Evolutionary conservation across 129 eudicot genomes (phyloP).

Genomic region (Dittrichia graveolens): DNA sequence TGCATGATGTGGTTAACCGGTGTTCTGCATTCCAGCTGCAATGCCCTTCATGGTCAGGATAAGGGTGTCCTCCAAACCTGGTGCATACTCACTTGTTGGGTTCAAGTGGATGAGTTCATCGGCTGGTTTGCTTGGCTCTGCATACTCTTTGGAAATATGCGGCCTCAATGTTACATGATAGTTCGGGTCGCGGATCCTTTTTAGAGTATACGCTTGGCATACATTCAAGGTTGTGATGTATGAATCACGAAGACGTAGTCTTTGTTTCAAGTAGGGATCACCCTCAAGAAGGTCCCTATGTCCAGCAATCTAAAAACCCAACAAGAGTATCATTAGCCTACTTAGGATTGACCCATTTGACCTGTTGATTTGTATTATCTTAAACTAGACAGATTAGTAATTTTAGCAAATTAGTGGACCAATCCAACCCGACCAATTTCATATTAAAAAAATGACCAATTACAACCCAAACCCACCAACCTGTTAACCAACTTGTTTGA

Average conservation of each 20-base stretch:
- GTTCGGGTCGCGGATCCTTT: conserved; percentile 85
- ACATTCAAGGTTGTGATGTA: conserved; percentile 89
- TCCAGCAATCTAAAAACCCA: conserved; percentile 71
- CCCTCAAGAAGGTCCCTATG: conserved; percentile 93
- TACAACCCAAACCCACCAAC: neutral
- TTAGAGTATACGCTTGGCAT: conserved; percentile 83
- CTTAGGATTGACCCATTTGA: neutral
- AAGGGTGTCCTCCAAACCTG: conserved; percentile 96
- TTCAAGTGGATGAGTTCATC: conserved; percentile 80
- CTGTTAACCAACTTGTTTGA: neutral
- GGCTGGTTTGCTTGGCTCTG: conserved; percentile 72
- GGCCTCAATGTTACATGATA: conserved; percentile 74
- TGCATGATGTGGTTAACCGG: conserved; percentile 51
- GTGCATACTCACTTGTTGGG: conserved; percentile 95
- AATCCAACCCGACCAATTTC: neutral
- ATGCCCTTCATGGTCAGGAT: conserved; percentile 99
- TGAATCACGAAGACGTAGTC: conserved; percentile 79
- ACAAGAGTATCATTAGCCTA: neutral
- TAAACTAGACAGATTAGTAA: too few relatives aligned
- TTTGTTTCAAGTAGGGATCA: conserved; percentile 88
- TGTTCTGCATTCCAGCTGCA: conserved; percentile 99
- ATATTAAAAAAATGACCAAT: neutral
- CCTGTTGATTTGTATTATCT: neutral
- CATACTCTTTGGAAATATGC: conserved; percentile 75
- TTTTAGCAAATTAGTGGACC: neutral